Base-by-base conservation (phyloP, 2,329 filamentous ascomycete genomes). In the Fusarium humuli region DNA sequence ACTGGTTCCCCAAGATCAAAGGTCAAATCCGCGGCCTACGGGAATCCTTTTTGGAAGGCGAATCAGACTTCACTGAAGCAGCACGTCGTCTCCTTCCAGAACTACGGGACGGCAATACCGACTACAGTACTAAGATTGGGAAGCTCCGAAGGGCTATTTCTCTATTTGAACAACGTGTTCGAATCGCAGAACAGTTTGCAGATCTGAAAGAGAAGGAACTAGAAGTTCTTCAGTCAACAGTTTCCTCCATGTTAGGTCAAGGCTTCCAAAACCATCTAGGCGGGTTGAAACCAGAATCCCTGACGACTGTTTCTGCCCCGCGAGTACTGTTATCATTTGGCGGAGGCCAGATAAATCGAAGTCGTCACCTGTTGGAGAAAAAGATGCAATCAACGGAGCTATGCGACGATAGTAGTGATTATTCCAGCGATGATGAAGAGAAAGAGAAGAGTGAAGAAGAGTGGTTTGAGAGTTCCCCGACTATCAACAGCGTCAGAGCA, bases 161-260 rank as follows among this genome's bases (percentile, higher is more conserved):
- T 30, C 23, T 53, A 22, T 53, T 41, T 53, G 49, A 53, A 42
- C 32, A 53, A 13, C 49, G 49, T 42, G 37, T 42, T 42, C 34
- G 49, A 27, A 53, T 53, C 12, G 49, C 49, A 53, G 49, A 53
- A 18, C 23, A 53, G n/a, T 53, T 53, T 42, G 49, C 23, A 42
- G 34, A 42, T 42, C 23, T 53, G 34, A 53, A 53, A 42, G 12
- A 41, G 34, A 42, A 27, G 14, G 49, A 53, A 22, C 14, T 53
- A 14, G 49, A 53, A 13, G 37, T 53, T 53, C 37, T 53, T 13
- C 9, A 42, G 34, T 41, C 49, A 22, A 53, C 49, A 20, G 49
- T 42, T 30, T 25, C 34, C 13, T 53, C 49, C 37, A 27, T 53
- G 23, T 13, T 53, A 6, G 49, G 7, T 30, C 34, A 41, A 41